Evolutionary conservation across 1,284 basidiomycete genomes (phyloP).

Genomic region (Chondrostereum purpureum): DNA sequence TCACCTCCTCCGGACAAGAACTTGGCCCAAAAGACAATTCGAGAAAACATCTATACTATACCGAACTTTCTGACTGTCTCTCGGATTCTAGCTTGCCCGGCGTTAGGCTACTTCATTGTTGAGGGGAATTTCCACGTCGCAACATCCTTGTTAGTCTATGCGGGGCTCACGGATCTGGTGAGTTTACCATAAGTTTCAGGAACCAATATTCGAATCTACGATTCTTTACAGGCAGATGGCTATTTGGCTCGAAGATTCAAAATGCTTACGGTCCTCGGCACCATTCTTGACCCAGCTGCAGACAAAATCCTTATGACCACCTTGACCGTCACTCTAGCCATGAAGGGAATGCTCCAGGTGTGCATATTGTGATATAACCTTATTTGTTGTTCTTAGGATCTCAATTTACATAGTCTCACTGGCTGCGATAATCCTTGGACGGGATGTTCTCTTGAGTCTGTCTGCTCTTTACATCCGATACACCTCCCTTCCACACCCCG

Average conservation of each 20-base stretch:
- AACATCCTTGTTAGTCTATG: constrained; percentile 79
- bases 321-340: constrained; percentile 79
- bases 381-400: background rate
- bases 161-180: constrained; percentile 88
- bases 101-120: constrained; percentile 90
- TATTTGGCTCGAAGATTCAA: constrained; percentile 83
- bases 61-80: constrained; percentile 89
- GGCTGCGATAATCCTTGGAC: constrained; percentile 81
- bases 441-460: constrained; percentile 82
- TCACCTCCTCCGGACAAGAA: constrained; percentile 8
- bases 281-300: constrained; percentile 94
- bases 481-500: constrained; percentile 81
- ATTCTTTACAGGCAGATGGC: constrained; percentile 78
- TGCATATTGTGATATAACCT: constrained; percentile 16
- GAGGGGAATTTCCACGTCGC: constrained; percentile 77
- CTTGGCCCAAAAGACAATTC: constrained; percentile 25
- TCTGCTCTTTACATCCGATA: constrained; percentile 95
- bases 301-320: constrained; percentile 97
- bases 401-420: constrained; percentile 58
- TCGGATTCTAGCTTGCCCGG: constrained; percentile 82
- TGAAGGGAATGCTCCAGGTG: constrained; percentile 86
- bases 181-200: constrained; percentile 31
- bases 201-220: too few relatives aligned
- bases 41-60: constrained; percentile 91
- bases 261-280: constrained; percentile 85